These are phyloP conservation scores for Hygrocybe coccinea DNA, from an alignment of 768 basidiomycete species.

Conservation along the genomic window DNA sequence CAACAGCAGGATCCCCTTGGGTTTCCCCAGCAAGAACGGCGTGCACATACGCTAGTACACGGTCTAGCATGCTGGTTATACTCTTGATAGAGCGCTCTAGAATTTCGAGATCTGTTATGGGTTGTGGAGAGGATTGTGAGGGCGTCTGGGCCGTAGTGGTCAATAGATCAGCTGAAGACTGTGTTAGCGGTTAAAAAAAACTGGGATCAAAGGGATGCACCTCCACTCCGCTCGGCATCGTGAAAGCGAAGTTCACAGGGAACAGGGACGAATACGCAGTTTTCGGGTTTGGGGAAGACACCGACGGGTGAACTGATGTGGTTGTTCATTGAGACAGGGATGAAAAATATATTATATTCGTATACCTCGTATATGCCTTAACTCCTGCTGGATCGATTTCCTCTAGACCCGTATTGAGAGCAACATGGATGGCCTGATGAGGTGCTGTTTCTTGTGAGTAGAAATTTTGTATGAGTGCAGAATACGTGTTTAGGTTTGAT, in stretches of 20 bases:
- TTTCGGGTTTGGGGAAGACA: constrained; percentile 84
- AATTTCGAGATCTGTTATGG: constrained; percentile 65
- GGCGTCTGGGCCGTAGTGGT: constrained; percentile 44
- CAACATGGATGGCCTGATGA: constrained; percentile 84
- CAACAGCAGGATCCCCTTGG: constrained; percentile 78
- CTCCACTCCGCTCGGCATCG: constrained; percentile 77
- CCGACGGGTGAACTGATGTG: constrained; percentile 75
- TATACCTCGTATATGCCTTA: constrained; percentile 81
- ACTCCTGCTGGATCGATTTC: constrained; percentile 63
- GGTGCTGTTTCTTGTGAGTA: constrained; percentile 90
- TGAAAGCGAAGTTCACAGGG: constrained; percentile 82
- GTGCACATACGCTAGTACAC: constrained; percentile 80
- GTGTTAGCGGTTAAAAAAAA: constrained; percentile 7
- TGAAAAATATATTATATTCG: constrained; percentile 3
- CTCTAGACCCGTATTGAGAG: constrained; percentile 80
- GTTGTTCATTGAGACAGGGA: constrained; percentile 10
- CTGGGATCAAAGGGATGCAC: constrained; percentile 45
- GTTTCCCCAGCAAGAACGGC: constrained; percentile 73
- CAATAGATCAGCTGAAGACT: constrained; percentile 69
- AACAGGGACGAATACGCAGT: constrained; percentile 90
- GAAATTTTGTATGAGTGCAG: constrained; percentile 96
- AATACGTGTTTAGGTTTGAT: constrained; percentile 86
- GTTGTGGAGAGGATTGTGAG: constrained; percentile 44
- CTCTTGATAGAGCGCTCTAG: constrained; percentile 68
- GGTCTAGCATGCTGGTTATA: constrained; percentile 76